Evolutionary conservation across 2,329 filamentous ascomycete species (phyloP).

Genomic region (Tolypocladium ophioglossoides): DNA sequence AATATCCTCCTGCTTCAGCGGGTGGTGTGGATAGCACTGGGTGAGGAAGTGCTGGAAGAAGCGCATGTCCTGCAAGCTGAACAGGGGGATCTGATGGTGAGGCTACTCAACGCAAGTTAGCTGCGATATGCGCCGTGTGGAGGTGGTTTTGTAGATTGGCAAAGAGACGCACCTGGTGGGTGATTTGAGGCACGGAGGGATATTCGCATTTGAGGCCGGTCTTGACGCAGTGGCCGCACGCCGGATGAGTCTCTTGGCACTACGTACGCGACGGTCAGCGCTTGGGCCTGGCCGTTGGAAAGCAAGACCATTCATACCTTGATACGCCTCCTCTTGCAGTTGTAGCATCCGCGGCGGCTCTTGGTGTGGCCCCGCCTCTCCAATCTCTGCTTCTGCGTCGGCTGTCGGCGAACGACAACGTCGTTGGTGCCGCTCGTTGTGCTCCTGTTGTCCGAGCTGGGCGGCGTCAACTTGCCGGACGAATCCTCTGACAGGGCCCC

Average conservation of each 20-base stretch:
- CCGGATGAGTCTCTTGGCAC: slow-evolving; percentile 56
- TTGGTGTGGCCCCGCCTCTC: slow-evolving; percentile 56
- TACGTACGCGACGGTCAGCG: slow-evolving; percentile 15
- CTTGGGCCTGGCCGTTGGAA: neutral
- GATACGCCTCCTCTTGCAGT: slow-evolving; percentile 56
- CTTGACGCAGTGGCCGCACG: slow-evolving; percentile 53
- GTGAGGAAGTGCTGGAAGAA: slow-evolving; percentile 58
- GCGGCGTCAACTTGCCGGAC: slow-evolving; percentile 18
- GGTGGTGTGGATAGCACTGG: slow-evolving; percentile 52
- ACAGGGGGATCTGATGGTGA: slow-evolving; percentile 46
- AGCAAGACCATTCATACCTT: slow-evolving; percentile 32
- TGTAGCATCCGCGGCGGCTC: slow-evolving; percentile 54
- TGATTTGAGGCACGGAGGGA: slow-evolving; percentile 37
- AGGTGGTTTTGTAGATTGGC: neutral
- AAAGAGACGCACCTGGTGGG: slow-evolving; percentile 33
- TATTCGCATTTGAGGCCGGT: slow-evolving; percentile 54
- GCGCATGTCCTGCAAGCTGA: slow-evolving; percentile 54
- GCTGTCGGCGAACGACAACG: slow-evolving; percentile 5
- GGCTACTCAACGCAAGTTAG: slow-evolving; percentile 24
- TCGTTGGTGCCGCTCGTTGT: slow-evolving; percentile 10
- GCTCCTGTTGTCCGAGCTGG: slow-evolving; percentile 14
- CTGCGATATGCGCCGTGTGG: neutral
- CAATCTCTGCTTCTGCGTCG: slow-evolving; percentile 25
- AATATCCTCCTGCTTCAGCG: slow-evolving; percentile 52
- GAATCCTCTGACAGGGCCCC: slow-evolving; percentile 15